Base-by-base conservation (phyloP, 805 yeast genomes). In the Lachancea fermentati region DNA sequence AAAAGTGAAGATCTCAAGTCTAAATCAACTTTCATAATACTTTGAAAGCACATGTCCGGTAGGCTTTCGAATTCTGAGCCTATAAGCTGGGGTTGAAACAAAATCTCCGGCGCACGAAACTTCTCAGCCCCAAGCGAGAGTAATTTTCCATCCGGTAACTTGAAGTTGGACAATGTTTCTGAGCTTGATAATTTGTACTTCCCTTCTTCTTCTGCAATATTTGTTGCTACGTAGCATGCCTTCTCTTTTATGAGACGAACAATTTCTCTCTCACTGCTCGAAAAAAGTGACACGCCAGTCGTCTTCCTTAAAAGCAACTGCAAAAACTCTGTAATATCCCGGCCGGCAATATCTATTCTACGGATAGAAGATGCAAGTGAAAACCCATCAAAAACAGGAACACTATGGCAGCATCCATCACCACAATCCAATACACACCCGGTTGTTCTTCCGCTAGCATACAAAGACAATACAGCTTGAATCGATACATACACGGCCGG, bases 401-500 rank as follows among this genome's bases (percentile, higher is more conserved):
- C 95, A 6, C 84, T 72, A 54, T 85, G 89, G 30, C 85, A 75
- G 18, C 87, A 95, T 4, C 97, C 97, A 60, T 89, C 97, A 4
- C 97, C 97, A n/a, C 82, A 75, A 55, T 89, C 96, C 9, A 91
- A 55, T 2, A 86, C 95, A 29, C 86, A 75, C 1, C 97, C 97
- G 0, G 95, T 88, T 5, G 97, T 89, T 49, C 86, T 67, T 0
- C 97, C 97, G 4, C 85, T 74, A 0, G 97, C 88, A 63, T 91
- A 89, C 30, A 89, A 65, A 3, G 96, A 73, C 30, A 89, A 66
- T 8, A 88, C 88, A 0, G 95, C 91, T 49, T 91, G 97, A 57
- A 86, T 87, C 15, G 96, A 96, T 34, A 89, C 96, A 53, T 91
- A 89, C 7, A 89, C 95, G 14, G 96, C 96, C 29, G 91, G 87